A percentile compares a stretch with the other conserved stretches of the same genome.
phyloP scores from a whole-genome alignment of 345 rosid genomes.

The Triadica sebifera region DNA sequence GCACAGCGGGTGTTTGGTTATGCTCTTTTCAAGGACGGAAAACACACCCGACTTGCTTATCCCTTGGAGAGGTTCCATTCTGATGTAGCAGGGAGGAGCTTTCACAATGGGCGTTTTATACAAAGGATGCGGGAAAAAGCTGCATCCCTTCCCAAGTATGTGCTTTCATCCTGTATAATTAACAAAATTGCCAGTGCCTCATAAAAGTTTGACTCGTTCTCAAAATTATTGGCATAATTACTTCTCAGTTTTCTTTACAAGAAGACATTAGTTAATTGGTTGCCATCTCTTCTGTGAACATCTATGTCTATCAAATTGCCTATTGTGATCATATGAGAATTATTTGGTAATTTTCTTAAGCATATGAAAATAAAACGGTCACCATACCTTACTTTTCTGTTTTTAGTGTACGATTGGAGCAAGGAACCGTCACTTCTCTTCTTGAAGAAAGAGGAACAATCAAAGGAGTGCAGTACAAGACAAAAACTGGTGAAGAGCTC shows the following conservation, averaged over 20 bases:
- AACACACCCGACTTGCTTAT: constrained; percentile 25
- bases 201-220: not conserved
- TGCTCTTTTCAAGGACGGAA: constrained; percentile 34
- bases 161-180: not conserved
- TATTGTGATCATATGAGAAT: not conserved
- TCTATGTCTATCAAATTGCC: not conserved
- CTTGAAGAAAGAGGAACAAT: constrained; percentile 28
- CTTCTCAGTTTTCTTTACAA: not conserved
- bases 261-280: not conserved
- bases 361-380: not conserved
- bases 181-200: not conserved
- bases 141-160: constrained; percentile 28
- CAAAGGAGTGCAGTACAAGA: constrained; percentile 30
- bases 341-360: not conserved
- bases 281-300: not conserved
- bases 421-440: constrained; percentile 36
- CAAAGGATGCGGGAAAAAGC: constrained; percentile 33
- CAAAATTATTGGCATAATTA: not conserved
- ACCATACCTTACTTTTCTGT: not conserved
- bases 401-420: constrained; percentile 25
- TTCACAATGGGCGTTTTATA: constrained; percentile 34
- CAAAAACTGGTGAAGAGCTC: constrained; percentile 27
- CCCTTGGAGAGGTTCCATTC: constrained; percentile 32
- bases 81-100: constrained; percentile 32
- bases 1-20: constrained; percentile 32